Evolutionary conservation across 768 basidiomycete species (phyloP).

Genomic region (Suillus occidentalis): DNA sequence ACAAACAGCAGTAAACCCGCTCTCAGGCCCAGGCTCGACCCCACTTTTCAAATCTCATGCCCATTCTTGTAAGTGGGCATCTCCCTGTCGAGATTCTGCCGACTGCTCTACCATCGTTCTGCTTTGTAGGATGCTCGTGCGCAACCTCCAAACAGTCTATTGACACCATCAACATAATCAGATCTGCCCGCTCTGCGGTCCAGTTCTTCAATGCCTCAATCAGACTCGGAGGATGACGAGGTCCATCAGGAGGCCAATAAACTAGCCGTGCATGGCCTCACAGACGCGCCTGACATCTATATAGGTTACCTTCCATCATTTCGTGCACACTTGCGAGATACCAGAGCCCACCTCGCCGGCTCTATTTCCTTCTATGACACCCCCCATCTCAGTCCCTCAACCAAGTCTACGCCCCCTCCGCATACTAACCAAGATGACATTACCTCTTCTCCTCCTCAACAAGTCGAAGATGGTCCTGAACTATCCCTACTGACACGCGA

Average conservation of each 20-base stretch:
- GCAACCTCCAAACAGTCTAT: not conserved
- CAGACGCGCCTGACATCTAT: slow-evolving; percentile 16
- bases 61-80: too few relatives aligned
- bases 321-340: slow-evolving; percentile 27
- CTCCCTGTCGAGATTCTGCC: not conserved
- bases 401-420: not conserved
- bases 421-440: not conserved
- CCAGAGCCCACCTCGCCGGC: slow-evolving; percentile 17
- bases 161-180: not conserved
- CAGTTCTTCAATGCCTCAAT: not conserved
- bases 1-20: too few relatives aligned
- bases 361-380: not conserved
- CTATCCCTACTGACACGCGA: not conserved
- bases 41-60: too few relatives aligned
- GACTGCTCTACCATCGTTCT: not conserved
- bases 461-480: not conserved
- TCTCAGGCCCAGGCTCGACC: too few relatives aligned
- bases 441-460: not conserved
- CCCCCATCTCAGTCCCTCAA: too few relatives aligned
- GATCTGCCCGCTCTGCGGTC: not conserved
- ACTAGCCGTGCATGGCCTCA: not conserved
- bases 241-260: not conserved
- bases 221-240: not conserved
- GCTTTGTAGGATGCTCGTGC: not conserved
- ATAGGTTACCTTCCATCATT: slow-evolving; percentile 28